Evolutionary conservation across 495 filamentous ascomycete genomes (phyloP).

Genomic region (Trichoderma parareesei): DNA sequence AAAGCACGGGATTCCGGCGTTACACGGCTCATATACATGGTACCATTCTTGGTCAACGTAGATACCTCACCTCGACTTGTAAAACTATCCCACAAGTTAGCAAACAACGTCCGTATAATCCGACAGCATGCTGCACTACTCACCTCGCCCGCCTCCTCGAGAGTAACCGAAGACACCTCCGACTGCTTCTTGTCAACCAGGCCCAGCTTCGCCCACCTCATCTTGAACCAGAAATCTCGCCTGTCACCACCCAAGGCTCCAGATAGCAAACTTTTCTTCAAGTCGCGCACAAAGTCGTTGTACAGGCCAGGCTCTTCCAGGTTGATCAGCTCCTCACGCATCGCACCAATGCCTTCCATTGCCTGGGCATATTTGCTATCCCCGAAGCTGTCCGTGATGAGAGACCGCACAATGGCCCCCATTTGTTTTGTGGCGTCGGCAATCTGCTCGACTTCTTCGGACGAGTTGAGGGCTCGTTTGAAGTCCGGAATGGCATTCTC

Average conservation of each 20-base stretch:
- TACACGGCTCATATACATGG: not conserved
- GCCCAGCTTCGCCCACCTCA: conserved; percentile 59
- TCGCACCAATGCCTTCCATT: conserved; percentile 64
- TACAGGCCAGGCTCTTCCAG: conserved; percentile 70
- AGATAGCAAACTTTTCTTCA: conserved; percentile 64
- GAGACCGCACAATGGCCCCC: conserved; percentile 55
- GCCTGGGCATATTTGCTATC: conserved; percentile 67
- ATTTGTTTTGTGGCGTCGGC: conserved; percentile 69
- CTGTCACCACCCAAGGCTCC: conserved; percentile 76
- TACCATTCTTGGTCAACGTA: not conserved
- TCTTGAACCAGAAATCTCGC: conserved; percentile 71
- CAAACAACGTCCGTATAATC: not conserved
- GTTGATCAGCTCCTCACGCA: conserved; percentile 68
- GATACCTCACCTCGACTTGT: conserved; percentile 11
- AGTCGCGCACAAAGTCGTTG: conserved; percentile 60
- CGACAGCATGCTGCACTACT: conserved; percentile 11
- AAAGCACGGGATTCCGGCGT: not conserved
- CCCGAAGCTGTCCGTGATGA: conserved; percentile 65
- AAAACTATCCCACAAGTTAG: conserved; percentile 12
- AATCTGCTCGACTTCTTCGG: conserved; percentile 50
- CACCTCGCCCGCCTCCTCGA: conserved; percentile 60
- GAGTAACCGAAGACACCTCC: conserved; percentile 53
- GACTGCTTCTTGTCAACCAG: conserved; percentile 58
- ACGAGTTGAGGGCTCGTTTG: conserved; percentile 61
- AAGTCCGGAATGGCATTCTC: conserved; percentile 88